Evolutionary conservation across 306 rosid genomes (phyloP).

Genomic region (Boehmeria nivea): DNA sequence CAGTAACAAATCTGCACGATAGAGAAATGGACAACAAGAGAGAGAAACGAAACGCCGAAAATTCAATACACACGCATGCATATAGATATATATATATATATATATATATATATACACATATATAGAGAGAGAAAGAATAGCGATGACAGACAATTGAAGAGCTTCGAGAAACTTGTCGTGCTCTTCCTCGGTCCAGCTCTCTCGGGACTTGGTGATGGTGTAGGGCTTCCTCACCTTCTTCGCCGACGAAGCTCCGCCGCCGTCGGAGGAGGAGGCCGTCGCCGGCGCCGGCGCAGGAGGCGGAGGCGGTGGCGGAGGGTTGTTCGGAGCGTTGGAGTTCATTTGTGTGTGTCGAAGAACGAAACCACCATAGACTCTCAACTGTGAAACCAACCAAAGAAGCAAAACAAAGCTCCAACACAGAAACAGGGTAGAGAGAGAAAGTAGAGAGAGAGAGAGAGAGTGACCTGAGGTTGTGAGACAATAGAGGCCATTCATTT

Average conservation of each 20-base stretch:
- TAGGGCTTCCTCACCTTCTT: slow-evolving; percentile 92
- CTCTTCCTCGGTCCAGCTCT: slow-evolving; percentile 95
- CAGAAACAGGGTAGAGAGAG: neutral
- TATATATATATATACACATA: too few species aligned
- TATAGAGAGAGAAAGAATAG: neutral
- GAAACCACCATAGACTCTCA: slow-evolving; percentile 1
- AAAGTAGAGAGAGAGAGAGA: neutral
- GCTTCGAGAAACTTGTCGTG: slow-evolving; percentile 97
- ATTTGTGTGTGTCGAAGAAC: too few species aligned
- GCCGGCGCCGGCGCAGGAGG: slow-evolving; percentile 26
- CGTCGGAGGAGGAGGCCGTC: slow-evolving; percentile 31
- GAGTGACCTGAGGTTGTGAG: slow-evolving; percentile 18
- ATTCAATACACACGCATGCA: too few species aligned
- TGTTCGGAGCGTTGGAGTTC: slow-evolving; percentile 37
- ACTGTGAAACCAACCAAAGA: neutral
- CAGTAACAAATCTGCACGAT: neutral
- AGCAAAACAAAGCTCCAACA: neutral
- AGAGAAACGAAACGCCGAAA: too few species aligned
- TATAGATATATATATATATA: too few species aligned
- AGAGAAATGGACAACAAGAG: too few species aligned
- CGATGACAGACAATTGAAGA: slow-evolving; percentile 64
- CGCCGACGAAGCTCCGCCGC: slow-evolving; percentile 25
- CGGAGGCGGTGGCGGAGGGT: slow-evolving; percentile 35
- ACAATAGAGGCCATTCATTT: slow-evolving; percentile 26
- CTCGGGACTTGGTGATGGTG: slow-evolving; percentile 93